Conservation (phyloP, 257 asterid genomes). For the Solanum microdontum region DNA sequence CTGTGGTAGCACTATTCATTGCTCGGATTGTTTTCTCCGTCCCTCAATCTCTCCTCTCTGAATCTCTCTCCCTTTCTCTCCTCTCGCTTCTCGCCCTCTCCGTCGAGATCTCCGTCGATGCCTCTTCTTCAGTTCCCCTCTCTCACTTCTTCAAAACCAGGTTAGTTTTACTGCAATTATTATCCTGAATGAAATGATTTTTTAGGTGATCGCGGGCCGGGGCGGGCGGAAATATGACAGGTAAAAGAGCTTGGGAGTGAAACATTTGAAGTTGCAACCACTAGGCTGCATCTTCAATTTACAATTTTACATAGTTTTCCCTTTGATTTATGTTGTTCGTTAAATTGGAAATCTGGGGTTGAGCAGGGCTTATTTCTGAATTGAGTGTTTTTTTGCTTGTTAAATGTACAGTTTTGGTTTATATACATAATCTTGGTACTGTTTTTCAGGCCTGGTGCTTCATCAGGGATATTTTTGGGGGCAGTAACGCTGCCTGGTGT, state of each 20-base stretch:
- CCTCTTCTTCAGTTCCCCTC: constrained; percentile 38
- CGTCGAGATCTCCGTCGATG: constrained; percentile 70
- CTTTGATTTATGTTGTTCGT: neutral
- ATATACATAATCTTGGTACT: constrained; percentile 1
- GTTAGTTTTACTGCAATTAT: constrained; percentile 15
- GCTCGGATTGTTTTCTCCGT: constrained; percentile 38
- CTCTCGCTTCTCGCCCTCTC: constrained; percentile 59
- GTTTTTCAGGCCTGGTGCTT: constrained; percentile 62
- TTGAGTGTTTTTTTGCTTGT: neutral
- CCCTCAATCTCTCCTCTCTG: constrained; percentile 43
- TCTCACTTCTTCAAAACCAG: constrained; percentile 45
- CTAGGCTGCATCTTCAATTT: neutral
- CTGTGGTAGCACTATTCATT: constrained; percentile 58
- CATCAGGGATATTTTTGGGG: constrained; percentile 83
- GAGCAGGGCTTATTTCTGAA: neutral
- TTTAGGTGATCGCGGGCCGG: neutral
- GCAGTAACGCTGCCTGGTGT: constrained; percentile 81
- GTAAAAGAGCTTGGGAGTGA: neutral
- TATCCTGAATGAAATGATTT: neutral
- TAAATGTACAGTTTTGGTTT: neutral
- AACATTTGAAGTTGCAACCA: neutral
- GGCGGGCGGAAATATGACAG: neutral
- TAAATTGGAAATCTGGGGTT: neutral
- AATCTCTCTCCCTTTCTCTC: constrained; percentile 41
- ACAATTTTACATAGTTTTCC: neutral